phyloP scores from a whole-genome alignment of 306 rosid genomes.

The Castanea crenata region DNA sequence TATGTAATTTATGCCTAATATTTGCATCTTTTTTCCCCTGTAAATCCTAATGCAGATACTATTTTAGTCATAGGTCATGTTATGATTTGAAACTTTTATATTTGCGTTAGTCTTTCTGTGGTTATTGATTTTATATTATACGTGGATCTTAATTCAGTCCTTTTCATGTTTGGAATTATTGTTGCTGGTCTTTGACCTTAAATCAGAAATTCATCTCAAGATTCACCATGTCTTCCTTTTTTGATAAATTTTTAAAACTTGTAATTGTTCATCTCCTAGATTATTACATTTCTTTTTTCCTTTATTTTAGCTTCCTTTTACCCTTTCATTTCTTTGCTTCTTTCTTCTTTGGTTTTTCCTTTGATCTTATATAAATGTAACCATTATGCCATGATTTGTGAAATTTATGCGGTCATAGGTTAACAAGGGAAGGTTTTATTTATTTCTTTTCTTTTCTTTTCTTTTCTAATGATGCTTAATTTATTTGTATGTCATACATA shows the following conservation, averaged over 20 bases:
- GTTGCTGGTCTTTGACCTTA: slow-evolving; percentile 46
- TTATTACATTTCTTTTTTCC: background rate
- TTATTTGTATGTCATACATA: slow-evolving; percentile 9
- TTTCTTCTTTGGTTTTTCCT: background rate
- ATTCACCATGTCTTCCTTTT: slow-evolving; percentile 12
- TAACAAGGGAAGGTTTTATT: background rate
- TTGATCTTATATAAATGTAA: background rate
- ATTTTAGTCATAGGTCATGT: slow-evolving; percentile 5
- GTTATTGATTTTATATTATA: slow-evolving; percentile 16
- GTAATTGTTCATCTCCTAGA: slow-evolving; percentile 8
- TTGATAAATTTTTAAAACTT: slow-evolving; percentile 1
- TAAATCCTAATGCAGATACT: background rate
- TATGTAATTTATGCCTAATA: too few relatives aligned
- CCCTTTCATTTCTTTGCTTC: background rate
- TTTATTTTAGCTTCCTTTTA: background rate
- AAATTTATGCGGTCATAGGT: background rate
- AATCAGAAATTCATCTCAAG: slow-evolving; percentile 44
- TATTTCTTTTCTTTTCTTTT: background rate
- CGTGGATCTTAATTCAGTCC: background rate
- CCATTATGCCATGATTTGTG: slow-evolving; percentile 2
- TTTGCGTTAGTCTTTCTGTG: slow-evolving; percentile 4
- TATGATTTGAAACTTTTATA: slow-evolving; percentile 6
- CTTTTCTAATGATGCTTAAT: background rate
- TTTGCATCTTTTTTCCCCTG: too few relatives aligned
- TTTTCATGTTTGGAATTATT: slow-evolving; percentile 2